Percentiles rank a stretch among this genome's conserved stretches.
Conservation (phyloP, 305 asterid genomes). For the Solanum hybrid region DNA sequence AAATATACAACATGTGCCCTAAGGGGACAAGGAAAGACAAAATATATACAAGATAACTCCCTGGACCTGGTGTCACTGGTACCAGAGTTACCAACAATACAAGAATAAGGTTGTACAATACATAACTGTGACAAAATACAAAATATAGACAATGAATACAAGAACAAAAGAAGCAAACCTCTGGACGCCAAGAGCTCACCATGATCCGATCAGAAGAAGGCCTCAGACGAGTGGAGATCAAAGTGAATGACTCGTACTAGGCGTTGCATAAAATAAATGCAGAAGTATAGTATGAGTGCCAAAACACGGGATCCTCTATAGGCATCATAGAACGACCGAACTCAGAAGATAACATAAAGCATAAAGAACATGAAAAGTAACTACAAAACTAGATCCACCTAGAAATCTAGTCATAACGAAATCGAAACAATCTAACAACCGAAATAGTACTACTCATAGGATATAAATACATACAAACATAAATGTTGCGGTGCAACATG, state of each 20-base stretch:
- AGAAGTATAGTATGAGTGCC: not conserved
- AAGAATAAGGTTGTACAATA: not conserved
- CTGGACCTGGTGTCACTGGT: not conserved
- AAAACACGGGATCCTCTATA: not conserved
- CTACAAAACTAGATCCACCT: not conserved
- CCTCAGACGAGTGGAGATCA: not conserved
- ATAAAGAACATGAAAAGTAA: not conserved
- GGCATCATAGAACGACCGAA: not conserved
- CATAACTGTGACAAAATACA: not conserved
- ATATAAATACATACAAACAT: not conserved
- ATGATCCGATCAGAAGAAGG: not conserved
- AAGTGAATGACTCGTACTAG: not conserved
- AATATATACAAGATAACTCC: not conserved
- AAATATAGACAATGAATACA: not conserved
- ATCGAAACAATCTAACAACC: not conserved
- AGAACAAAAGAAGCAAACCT: not conserved
- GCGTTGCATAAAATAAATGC: not conserved
- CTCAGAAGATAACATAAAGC: not conserved
- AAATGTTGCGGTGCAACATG: not conserved
- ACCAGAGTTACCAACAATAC: not conserved
- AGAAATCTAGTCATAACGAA: not conserved
- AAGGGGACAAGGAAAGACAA: not conserved
- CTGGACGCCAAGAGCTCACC: not conserved
- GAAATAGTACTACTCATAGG: not conserved
- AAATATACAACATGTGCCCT: not conserved